These are phyloP conservation scores for Daucus carota DNA, from an alignment of 129 eudicot genomes.

Conservation along the genomic window DNA sequence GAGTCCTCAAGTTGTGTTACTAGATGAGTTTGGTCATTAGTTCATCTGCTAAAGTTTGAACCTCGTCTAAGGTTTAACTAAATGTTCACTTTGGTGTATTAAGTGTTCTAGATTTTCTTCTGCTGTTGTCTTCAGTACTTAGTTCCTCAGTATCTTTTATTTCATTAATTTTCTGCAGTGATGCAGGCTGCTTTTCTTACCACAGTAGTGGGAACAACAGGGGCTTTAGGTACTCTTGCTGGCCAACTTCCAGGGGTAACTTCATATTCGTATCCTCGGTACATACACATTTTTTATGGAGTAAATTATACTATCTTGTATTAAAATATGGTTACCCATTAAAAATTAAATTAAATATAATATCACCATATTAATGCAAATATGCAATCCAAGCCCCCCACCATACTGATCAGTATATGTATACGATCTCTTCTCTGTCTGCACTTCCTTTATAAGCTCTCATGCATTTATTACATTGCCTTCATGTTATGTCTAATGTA, in stretches of 20 bases:
- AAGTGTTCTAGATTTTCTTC: no score
- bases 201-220: conserved; percentile 94
- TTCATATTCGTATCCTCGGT: conserved; percentile 12
- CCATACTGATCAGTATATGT: no score
- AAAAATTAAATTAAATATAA: background rate
- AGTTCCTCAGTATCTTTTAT: conserved; percentile 20
- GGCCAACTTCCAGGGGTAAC: conserved; percentile 99
- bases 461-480: background rate
- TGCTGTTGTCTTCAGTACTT: background rate
- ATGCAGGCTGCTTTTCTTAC: conserved; percentile 99
- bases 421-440: background rate
- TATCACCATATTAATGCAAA: background rate
- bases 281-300: background rate
- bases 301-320: background rate
- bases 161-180: conserved; percentile 75
- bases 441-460: background rate
- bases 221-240: conserved; percentile 72
- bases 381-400: no score
- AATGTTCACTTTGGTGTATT: no score
- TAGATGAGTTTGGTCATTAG: background rate
- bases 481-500: background rate
- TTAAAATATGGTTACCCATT: background rate
- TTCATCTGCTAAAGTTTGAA: no score
- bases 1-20: background rate
- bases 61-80: background rate